A percentile compares a stretch with the other conserved stretches of the same genome.
phyloP scores from a whole-genome alignment of 768 basidiomycete genomes.

The Pleurotus tuber-regium region DNA sequence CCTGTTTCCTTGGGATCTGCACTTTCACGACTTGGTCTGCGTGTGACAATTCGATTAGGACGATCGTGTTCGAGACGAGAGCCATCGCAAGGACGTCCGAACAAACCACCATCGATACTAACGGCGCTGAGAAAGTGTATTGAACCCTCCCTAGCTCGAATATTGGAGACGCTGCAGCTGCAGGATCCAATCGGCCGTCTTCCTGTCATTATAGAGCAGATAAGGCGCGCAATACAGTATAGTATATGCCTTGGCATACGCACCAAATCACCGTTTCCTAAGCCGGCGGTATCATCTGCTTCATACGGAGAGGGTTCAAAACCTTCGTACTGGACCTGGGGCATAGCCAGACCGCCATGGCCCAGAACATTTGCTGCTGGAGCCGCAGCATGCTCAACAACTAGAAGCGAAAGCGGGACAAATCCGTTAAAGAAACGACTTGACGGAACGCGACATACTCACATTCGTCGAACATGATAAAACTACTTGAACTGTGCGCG shows the following conservation, averaged over 20 bases:
- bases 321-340: constrained; percentile 78
- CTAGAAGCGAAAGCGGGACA: constrained; percentile 36
- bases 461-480: constrained; percentile 67
- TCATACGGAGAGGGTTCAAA: constrained; percentile 76
- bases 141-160: constrained; percentile 90
- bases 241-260: constrained; percentile 5
- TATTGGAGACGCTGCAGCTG: constrained; percentile 49
- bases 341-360: constrained; percentile 37
- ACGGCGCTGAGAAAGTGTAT: constrained; percentile 81
- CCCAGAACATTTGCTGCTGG: constrained; percentile 37
- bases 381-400: constrained; percentile 80
- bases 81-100: constrained; percentile 89
- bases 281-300: constrained; percentile 44
- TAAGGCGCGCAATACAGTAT: not conserved
- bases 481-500: not conserved
- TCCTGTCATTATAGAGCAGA: constrained; percentile 26
- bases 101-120: constrained; percentile 78
- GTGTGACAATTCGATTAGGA: constrained; percentile 87
- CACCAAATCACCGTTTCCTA: constrained; percentile 34
- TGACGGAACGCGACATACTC: constrained; percentile 23
- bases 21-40: constrained; percentile 86
- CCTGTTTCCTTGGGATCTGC: constrained; percentile 67
- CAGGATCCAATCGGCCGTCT: constrained; percentile 20
- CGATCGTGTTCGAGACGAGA: constrained; percentile 68
- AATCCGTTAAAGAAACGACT: constrained; percentile 12